A percentile compares a stretch with the other conserved stretches of the same genome.
These are phyloP conservation scores for Annona cherimola DNA, from an alignment of 164 flowering plant genomes.

Conservation along the genomic window DNA sequence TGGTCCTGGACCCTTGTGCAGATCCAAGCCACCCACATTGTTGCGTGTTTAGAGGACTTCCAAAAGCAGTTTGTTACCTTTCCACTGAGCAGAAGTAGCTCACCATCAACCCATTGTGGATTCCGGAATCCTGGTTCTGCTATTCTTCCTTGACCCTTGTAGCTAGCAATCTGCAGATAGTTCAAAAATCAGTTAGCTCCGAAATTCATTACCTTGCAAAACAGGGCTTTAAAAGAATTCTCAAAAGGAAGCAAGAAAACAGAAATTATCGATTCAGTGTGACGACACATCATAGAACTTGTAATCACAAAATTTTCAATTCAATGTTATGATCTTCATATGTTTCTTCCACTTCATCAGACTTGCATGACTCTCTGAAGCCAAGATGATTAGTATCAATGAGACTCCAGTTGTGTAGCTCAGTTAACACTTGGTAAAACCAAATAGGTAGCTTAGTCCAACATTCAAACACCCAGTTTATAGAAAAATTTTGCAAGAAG, in stretches of 20 bases:
- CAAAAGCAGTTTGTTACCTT: slow-evolving; percentile 43
- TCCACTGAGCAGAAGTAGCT: slow-evolving; percentile 87
- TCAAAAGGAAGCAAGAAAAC: too few relatives aligned
- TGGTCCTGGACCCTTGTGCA: neutral
- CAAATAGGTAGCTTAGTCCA: too few relatives aligned
- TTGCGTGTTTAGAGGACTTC: neutral
- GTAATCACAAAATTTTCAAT: too few relatives aligned
- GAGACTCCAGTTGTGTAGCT: too few relatives aligned
- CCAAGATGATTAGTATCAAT: neutral
- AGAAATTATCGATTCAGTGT: too few relatives aligned
- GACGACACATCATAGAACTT: too few relatives aligned
- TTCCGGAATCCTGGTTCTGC: slow-evolving; percentile 79
- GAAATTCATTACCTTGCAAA: too few relatives aligned
- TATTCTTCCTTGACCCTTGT: slow-evolving; percentile 92
- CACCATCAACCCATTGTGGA: slow-evolving; percentile 93
- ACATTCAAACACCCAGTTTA: too few relatives aligned
- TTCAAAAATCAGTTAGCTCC: neutral
- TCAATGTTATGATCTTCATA: neutral
- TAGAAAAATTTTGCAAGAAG: too few relatives aligned
- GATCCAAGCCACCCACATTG: neutral
- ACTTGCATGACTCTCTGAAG: neutral
- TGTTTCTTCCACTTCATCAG: neutral
- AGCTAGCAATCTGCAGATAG: slow-evolving; percentile 66
- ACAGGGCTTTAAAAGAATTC: too few relatives aligned
- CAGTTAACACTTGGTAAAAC: too few relatives aligned